Evolutionary conservation across 1,284 basidiomycete genomes (phyloP).

Genomic region (Earliella scabrosa): DNA sequence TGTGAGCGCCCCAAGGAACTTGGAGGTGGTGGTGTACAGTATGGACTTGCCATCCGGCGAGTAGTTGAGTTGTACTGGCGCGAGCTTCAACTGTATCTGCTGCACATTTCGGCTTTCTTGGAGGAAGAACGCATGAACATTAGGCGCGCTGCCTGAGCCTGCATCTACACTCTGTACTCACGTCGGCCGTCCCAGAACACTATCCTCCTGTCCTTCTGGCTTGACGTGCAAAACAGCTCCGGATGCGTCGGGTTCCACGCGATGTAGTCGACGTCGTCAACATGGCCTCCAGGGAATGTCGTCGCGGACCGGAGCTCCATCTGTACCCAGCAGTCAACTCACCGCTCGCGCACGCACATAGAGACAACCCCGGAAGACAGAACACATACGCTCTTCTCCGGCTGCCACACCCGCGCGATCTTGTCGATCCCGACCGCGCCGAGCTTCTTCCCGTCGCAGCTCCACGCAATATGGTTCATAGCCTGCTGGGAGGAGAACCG

Average conservation of each 20-base stretch:
- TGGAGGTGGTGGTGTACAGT: slow-evolving; percentile 61
- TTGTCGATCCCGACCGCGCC: slow-evolving; percentile 81
- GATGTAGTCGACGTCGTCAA: slow-evolving; percentile 75
- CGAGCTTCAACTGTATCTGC: slow-evolving; percentile 55
- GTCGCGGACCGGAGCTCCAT: slow-evolving; percentile 69
- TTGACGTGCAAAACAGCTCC: slow-evolving; percentile 77
- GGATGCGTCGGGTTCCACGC: slow-evolving; percentile 84
- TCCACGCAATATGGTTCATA: slow-evolving; percentile 81
- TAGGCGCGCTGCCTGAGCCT: not conserved
- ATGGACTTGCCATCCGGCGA: slow-evolving; percentile 71
- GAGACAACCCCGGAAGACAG: no score
- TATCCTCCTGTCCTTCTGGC: slow-evolving; percentile 70
- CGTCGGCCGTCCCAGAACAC: slow-evolving; percentile 86
- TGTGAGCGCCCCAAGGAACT: slow-evolving; percentile 62
- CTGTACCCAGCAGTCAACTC: slow-evolving; percentile 41
- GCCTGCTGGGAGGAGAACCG: slow-evolving; percentile 65
- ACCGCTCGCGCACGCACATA: not conserved
- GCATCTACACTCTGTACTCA: slow-evolving; percentile 40
- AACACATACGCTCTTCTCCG: slow-evolving; percentile 69
- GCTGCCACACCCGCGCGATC: slow-evolving; percentile 71
- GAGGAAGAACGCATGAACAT: not conserved
- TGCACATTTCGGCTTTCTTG: slow-evolving; percentile 72
- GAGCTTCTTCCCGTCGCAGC: slow-evolving; percentile 77
- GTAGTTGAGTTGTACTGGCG: slow-evolving; percentile 68
- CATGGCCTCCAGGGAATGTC: slow-evolving; percentile 68